A percentile compares a stretch with the other conserved stretches of the same genome.
These are phyloP conservation scores for Penicillium sclerotiorum DNA, from an alignment of 2,329 filamentous ascomycete genomes.

Conservation along the genomic window DNA sequence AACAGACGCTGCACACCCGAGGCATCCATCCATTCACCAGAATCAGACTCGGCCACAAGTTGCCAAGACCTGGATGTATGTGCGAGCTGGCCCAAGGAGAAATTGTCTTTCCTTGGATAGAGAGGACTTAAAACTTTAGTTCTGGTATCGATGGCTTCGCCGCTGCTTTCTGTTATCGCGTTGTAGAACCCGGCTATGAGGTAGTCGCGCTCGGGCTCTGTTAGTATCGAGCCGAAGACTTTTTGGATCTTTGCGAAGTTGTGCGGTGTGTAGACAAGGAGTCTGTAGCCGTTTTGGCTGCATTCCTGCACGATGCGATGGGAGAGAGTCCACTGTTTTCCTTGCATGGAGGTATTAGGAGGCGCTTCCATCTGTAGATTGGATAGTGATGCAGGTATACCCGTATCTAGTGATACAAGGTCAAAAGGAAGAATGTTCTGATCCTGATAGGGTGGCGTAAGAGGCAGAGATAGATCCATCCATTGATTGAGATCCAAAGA, in stretches of 20 bases:
- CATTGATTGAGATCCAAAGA: slow-evolving; percentile 7
- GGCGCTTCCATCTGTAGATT: slow-evolving; percentile 4
- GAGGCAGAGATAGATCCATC: slow-evolving; percentile 12
- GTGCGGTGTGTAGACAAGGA: slow-evolving; percentile 16
- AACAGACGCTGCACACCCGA: slow-evolving; percentile 26
- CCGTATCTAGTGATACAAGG: slow-evolving; percentile 15
- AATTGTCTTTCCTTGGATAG: slow-evolving; percentile 9
- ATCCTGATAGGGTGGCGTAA: slow-evolving; percentile 22
- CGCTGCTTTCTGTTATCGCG: slow-evolving; percentile 17
- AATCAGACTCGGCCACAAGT: slow-evolving; percentile 14
- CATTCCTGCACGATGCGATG: slow-evolving; percentile 27
- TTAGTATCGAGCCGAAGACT: slow-evolving; percentile 18
- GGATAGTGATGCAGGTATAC: background rate
- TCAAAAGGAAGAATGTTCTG: slow-evolving; percentile 19
- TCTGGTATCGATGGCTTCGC: slow-evolving; percentile 17
- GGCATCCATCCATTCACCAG: slow-evolving; percentile 27
- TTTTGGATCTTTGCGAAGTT: slow-evolving; percentile 10
- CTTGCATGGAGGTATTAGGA: slow-evolving; percentile 6
- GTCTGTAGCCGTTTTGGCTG: slow-evolving; percentile 23
- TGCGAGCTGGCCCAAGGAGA: slow-evolving; percentile 13
- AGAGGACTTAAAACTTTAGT: slow-evolving; percentile 19
- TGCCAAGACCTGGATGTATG: slow-evolving; percentile 19
- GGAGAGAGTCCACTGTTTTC: slow-evolving; percentile 19
- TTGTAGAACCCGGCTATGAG: slow-evolving; percentile 18
- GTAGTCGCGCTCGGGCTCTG: slow-evolving; percentile 16